Evolutionary conservation across 345 rosid genomes (phyloP).

Genomic region (Odontarrhena argentea): DNA sequence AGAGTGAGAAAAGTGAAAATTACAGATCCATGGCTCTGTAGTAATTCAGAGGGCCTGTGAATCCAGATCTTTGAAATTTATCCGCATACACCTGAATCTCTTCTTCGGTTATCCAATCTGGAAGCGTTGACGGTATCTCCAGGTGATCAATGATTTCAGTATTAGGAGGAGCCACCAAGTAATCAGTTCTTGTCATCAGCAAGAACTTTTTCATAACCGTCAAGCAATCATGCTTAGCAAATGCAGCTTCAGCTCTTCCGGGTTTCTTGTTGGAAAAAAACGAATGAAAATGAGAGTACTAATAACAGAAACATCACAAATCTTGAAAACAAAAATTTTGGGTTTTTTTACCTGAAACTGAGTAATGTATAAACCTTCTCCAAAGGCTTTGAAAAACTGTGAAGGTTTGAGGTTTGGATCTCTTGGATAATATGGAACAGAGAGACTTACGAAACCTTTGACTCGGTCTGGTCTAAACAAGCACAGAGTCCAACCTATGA

Average conservation of each 20-base stretch:
- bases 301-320: neutral
- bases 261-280: constrained; percentile 54
- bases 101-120: constrained; percentile 68
- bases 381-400: constrained; percentile 39
- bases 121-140: constrained; percentile 53
- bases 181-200: constrained; percentile 50
- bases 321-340: neutral
- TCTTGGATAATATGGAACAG: constrained; percentile 51
- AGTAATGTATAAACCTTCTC: constrained; percentile 59
- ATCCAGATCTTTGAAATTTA: constrained; percentile 66
- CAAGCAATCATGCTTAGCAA: constrained; percentile 59
- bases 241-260: constrained; percentile 72
- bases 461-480: constrained; percentile 60
- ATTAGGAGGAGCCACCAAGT: constrained; percentile 58
- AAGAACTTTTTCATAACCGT: constrained; percentile 75
- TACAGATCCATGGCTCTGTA: constrained; percentile 69
- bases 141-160: constrained; percentile 64
- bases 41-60: constrained; percentile 63
- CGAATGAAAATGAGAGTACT: neutral
- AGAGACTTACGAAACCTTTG: constrained; percentile 52
- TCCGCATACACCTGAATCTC: constrained; percentile 65
- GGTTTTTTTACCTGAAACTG: constrained; percentile 61
- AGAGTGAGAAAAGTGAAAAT: constrained; percentile 19
- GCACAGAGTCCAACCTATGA: constrained; percentile 53
- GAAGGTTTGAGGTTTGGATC: constrained; percentile 45